Conservation (phyloP, 148 eudicot species). For the Hydrangea macrophylla region DNA sequence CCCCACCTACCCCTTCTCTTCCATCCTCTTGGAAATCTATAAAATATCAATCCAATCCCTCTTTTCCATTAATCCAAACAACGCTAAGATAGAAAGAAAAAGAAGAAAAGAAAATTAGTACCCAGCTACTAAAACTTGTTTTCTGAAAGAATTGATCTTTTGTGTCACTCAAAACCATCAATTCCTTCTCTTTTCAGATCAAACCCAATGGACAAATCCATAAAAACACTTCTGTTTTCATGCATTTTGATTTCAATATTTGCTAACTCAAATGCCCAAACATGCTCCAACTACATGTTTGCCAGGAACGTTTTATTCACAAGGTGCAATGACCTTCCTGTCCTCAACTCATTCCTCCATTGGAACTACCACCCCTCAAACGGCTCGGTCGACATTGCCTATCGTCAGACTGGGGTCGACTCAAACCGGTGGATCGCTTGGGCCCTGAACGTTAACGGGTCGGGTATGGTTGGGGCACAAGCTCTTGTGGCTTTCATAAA, state of each 20-base stretch:
- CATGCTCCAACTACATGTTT: conserved; percentile 36
- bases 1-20: conserved; percentile 6
- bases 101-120: too few species aligned
- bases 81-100: not conserved
- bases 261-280: conserved; percentile 25
- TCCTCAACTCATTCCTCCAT: conserved; percentile 44
- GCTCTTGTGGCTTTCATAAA: conserved; percentile 53
- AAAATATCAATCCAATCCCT: conserved; percentile 1
- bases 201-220: conserved; percentile 21
- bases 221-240: conserved; percentile 16
- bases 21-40: conserved; percentile 12
- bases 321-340: conserved; percentile 46
- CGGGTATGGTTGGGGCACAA: conserved; percentile 62
- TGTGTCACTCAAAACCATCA: not conserved
- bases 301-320: conserved; percentile 34
- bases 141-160: too few species aligned
- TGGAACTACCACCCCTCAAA: conserved; percentile 57
- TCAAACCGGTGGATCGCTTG: conserved; percentile 70
- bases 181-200: not conserved
- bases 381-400: conserved; percentile 60
- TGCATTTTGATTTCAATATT: conserved; percentile 12
- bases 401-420: conserved; percentile 39
- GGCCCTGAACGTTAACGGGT: conserved; percentile 47
- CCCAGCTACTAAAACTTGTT: not conserved
- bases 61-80: not conserved